phyloP scores from a whole-genome alignment of 257 asterid genomes.

The Ilex asprella region DNA sequence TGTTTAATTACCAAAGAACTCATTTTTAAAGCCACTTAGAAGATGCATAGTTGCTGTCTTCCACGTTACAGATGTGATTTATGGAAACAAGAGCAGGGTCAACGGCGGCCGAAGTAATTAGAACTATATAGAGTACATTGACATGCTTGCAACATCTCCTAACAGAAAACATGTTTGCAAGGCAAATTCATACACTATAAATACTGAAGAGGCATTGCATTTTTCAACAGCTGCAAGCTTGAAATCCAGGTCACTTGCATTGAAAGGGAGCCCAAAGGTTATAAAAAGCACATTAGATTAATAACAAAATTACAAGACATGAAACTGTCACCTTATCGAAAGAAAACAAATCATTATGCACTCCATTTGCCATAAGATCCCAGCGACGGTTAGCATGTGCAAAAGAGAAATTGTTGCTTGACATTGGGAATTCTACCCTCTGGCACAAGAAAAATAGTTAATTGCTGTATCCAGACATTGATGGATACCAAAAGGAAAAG shows the following conservation, averaged over 20 bases:
- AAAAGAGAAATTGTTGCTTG: conserved; percentile 75
- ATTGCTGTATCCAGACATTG: not conserved
- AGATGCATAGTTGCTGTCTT: too few relatives aligned
- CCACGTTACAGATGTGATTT: too few relatives aligned
- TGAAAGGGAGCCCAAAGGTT: conserved; percentile 4
- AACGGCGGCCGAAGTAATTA: too few relatives aligned
- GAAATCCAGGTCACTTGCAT: not conserved
- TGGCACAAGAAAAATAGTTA: conserved; percentile 27
- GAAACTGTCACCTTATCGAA: conserved; percentile 67
- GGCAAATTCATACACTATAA: too few relatives aligned
- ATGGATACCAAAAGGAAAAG: conserved; percentile 3
- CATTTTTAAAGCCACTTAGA: too few relatives aligned
- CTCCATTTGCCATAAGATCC: conserved; percentile 65
- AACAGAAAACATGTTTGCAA: too few relatives aligned
- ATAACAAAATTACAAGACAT: conserved; percentile 8
- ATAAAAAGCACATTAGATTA: conserved; percentile 2
- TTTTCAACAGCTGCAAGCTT: not conserved
- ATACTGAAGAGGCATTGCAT: not conserved
- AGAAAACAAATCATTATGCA: conserved; percentile 55
- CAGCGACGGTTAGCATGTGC: conserved; percentile 83
- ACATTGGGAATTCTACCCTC: conserved; percentile 94
- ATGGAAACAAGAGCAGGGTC: too few relatives aligned
- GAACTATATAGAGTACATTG: too few relatives aligned
- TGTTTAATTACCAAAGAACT: too few relatives aligned
- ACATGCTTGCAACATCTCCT: too few relatives aligned